Evolutionary conservation across 148 eudicot genomes (phyloP), one percentile per base, ranked within the genome.

Genomic region (Salicornia ramosissima): DNA sequence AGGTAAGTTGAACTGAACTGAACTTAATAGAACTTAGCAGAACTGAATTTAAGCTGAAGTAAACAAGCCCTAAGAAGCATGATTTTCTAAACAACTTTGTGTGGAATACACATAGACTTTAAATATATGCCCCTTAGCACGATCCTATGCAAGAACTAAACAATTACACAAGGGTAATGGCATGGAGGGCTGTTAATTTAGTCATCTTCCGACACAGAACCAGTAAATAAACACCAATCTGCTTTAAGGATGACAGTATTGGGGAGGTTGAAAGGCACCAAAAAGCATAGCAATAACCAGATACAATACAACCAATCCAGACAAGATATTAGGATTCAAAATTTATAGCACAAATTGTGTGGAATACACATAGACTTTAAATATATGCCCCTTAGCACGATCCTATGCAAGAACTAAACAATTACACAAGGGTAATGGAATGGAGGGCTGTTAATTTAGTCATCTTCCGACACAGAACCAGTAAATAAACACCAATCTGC

Each of bases 201-300:
- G 89, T 82, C 87, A 86, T 73, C 87, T 65, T 83, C 83, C 76
- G 85, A 86, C 88, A 84, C 86, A 84, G 71, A 73, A 18, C 45
- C 69, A 81, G 80, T 74, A 80, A 16, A 18, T 14, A 59, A 76
- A 19, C 16, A 67, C 86, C 85, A 77, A 81, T 66, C 56, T 81
- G 87, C 87, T 84, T 76, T 87, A 74, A 62, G 60, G 84, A 71
- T 82, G 96, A 87, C 90, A 72, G 8, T 5, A 22, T 4, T 8
- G 40, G 8, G 40, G 40, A 36, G 8, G 4, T 4, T 36, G 5
- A 36, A 4, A 36, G 40, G 40, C 4, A 36, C 40, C 4, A 8
- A 36, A 36, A 4, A 36, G 8, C 4, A 36, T 36, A 4, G 8
- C 40, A 36, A 36, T 36, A 8, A 36, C 40, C 8, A 36, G 40